These are phyloP conservation scores for Ichthyophthirius multifiliis DNA, from an alignment of 169 alveolate species.

Conservation along the genomic window DNA sequence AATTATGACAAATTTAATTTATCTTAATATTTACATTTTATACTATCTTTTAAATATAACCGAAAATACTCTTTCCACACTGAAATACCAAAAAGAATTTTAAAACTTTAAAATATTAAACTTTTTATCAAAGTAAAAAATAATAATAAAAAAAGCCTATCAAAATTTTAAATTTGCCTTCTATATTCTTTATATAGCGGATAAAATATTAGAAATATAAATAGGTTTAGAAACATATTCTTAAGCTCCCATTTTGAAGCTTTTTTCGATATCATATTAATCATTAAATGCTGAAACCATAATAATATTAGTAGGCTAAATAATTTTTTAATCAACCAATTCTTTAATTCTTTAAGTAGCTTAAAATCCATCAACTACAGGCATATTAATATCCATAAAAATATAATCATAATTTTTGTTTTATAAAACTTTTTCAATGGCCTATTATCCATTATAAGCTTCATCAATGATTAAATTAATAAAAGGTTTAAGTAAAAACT, in stretches of 20 bases:
- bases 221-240: not conserved
- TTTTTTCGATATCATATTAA: not conserved
- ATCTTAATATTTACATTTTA: too few species aligned
- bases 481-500: slow-evolving; percentile 16
- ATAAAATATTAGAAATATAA: too few species aligned
- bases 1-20: too few species aligned
- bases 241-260: slow-evolving; percentile 6
- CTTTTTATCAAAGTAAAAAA: too few species aligned
- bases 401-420: slow-evolving; percentile 29
- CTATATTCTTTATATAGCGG: too few species aligned
- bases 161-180: too few species aligned
- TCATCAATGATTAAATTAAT: not conserved
- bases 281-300: not conserved
- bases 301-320: not conserved
- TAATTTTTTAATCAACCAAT: not conserved
- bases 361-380: slow-evolving; percentile 51
- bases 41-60: too few species aligned
- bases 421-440: slow-evolving; percentile 13
- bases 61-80: too few species aligned
- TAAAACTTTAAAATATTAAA: too few species aligned
- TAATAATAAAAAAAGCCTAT: too few species aligned
- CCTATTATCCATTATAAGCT: slow-evolving; percentile 52
- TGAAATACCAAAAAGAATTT: too few species aligned
- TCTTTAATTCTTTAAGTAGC: slow-evolving; percentile 26
- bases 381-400: slow-evolving; percentile 58